Base-by-base conservation (phyloP, 352 stramenopile species). In the Phytophthora niederhauseri region DNA sequence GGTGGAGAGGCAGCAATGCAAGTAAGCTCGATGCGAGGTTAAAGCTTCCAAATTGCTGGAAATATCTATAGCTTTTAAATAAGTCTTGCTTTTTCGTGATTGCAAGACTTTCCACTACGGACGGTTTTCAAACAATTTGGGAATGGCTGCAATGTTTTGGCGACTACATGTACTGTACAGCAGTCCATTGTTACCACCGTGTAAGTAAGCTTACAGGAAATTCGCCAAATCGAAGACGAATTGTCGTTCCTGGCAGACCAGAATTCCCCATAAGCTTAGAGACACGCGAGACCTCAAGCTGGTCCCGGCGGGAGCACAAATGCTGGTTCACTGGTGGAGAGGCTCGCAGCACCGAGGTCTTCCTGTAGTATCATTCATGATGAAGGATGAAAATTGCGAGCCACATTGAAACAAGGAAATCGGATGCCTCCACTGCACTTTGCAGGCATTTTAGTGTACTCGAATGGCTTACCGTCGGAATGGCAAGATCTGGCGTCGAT, bases 191-290 rank as follows among this genome's bases (percentile, higher is more conserved):
- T 36, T 36, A 36, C 30, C 30, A 36, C 30, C 11, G 30, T 36
- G 30, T 36, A 36, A n/a, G n/a, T n/a, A n/a, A 45, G 36, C 36
- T 45, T 19, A 45, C 36, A 45, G 36, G 36, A 45, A 45, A n/a
- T 19, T 19, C 36, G 36, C 36, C 36, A 6, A 19, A 8, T 36
- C 30, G 30, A 36, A 7, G 30, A 36, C 7, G 12, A 36, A 12
- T 61, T 45, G 60, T 67, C 52, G 38, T 54, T 49, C 38, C 41
- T 48, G 30, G 46, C 46, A 53, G 49, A 38, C 30, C 31, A 65
- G 58, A 65, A 65, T 36, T 26, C 24, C 14, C 17, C 50, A 51
- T 55, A n/a, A n/a, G n/a, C n/a, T n/a, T n/a, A 41, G 54, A 61
- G 54, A 61, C 34, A 60, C 34, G 34, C 54, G 34, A 22, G 20